Evolutionary conservation across 1,284 basidiomycete genomes (phyloP).

Genomic region (Laetiporus sulphureus): DNA sequence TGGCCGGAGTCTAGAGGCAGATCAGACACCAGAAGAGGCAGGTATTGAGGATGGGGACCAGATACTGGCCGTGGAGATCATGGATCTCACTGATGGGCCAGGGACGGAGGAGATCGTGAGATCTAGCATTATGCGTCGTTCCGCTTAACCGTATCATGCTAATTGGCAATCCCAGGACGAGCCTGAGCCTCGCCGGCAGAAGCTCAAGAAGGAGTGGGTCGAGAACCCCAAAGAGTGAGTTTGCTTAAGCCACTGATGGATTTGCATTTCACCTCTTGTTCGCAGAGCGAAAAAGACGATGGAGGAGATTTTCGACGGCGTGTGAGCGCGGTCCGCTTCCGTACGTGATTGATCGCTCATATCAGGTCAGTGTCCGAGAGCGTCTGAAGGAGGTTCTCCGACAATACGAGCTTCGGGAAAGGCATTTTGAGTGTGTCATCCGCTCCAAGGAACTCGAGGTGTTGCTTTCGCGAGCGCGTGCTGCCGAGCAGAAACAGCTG

Average conservation of each 20-base stretch:
- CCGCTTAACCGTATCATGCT: neutral
- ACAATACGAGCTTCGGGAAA: slow-evolving; percentile 80
- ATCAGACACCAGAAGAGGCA: slow-evolving; percentile 77
- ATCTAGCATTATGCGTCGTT: slow-evolving; percentile 10
- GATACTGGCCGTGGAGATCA: slow-evolving; percentile 78
- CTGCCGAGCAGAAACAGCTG: slow-evolving; percentile 76
- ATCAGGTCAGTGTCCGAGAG: slow-evolving; percentile 55
- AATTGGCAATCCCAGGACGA: slow-evolving; percentile 61
- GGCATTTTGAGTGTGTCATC: slow-evolving; percentile 82
- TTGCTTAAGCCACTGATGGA: neutral
- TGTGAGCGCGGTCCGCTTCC: slow-evolving; percentile 39
- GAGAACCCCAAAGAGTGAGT: slow-evolving; percentile 66
- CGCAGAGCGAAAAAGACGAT: slow-evolving; percentile 66
- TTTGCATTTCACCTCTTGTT: slow-evolving; percentile 2
- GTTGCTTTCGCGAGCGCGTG: slow-evolving; percentile 71
- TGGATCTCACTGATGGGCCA: slow-evolving; percentile 72
- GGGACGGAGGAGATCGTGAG: slow-evolving; percentile 57
- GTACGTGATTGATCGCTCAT: slow-evolving; percentile 1
- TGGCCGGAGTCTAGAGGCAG: slow-evolving; percentile 64
- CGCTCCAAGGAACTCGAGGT: slow-evolving; percentile 85
- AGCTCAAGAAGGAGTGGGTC: slow-evolving; percentile 71
- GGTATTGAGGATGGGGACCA: slow-evolving; percentile 81
- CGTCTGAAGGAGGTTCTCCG: slow-evolving; percentile 76
- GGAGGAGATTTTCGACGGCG: slow-evolving; percentile 73
- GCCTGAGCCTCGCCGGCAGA: slow-evolving; percentile 53